Conservation (phyloP, 2,329 filamentous ascomycete genomes). For the Periconia sp. region DNA sequence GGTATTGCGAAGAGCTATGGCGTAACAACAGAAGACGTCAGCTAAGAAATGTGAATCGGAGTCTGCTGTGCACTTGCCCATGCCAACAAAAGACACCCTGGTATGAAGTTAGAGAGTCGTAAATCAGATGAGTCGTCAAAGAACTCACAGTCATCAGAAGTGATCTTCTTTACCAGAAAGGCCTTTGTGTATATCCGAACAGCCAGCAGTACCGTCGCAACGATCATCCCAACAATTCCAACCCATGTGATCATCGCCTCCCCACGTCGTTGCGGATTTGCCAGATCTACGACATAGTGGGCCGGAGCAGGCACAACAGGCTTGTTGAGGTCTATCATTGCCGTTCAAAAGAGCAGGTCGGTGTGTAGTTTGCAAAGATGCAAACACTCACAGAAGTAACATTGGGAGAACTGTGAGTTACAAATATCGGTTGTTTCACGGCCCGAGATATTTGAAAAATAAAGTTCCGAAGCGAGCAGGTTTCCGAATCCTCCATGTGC, state of each 20-base stretch:
- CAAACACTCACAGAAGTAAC: neutral
- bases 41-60: neutral
- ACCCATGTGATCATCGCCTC: slow-evolving; percentile 17
- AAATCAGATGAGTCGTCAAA: neutral
- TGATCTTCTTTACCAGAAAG: slow-evolving; percentile 16
- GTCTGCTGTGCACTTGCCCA: slow-evolving; percentile 6
- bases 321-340: slow-evolving; percentile 6
- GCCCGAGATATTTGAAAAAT: neutral
- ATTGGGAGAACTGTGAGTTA: neutral
- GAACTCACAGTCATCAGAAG: slow-evolving; percentile 24
- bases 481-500: neutral
- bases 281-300: slow-evolving; percentile 26
- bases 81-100: slow-evolving; percentile 11
- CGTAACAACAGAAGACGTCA: neutral
- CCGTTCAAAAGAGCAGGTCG: neutral
- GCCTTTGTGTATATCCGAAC: slow-evolving; percentile 27
- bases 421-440: neutral
- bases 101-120: neutral
- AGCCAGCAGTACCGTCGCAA: slow-evolving; percentile 15
- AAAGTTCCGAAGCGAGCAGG: neutral
- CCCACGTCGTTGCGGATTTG: slow-evolving; percentile 20
- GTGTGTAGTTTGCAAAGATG: neutral
- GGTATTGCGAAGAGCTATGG: slow-evolving; percentile 8
- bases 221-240: slow-evolving; percentile 16
- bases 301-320: slow-evolving; percentile 15